phyloP scores from a whole-genome alignment of 148 eudicot genomes.

The Nepenthes mirabilis region DNA sequence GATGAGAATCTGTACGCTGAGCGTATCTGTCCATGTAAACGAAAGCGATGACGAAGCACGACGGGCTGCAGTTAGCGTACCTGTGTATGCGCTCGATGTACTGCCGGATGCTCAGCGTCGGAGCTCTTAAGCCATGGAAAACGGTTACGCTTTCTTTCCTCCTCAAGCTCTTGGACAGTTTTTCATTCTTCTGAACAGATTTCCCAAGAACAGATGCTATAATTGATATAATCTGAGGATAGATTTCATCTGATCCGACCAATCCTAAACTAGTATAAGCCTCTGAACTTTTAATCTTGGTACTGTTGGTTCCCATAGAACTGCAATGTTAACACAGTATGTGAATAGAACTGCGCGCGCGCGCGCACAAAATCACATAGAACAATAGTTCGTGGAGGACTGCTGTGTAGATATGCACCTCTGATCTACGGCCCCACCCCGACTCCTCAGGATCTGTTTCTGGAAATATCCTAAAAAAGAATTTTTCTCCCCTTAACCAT shows the following conservation, averaged over 20 bases:
- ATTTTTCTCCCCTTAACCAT: too few species aligned
- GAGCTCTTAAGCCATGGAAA: conserved; percentile 40
- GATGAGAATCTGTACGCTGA: conserved; percentile 4
- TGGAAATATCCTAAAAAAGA: too few species aligned
- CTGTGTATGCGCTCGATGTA: conserved; percentile 29
- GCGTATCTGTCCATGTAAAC: conserved; percentile 27
- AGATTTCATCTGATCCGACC: conserved; percentile 2
- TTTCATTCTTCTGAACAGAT: conserved; percentile 27
- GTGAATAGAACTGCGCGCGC: too few species aligned
- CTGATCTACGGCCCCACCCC: too few species aligned
- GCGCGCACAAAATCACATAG: too few species aligned
- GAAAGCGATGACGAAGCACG: conserved; percentile 39
- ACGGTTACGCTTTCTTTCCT: conserved; percentile 17
- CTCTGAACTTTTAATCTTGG: conserved; percentile 9
- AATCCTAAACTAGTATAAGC: conserved; percentile 19
- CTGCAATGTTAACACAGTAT: too few species aligned
- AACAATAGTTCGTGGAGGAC: too few species aligned
- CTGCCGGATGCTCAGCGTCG: conserved; percentile 24
- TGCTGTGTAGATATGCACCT: too few species aligned
- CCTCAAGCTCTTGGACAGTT: conserved; percentile 13
- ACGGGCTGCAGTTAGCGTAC: conserved; percentile 41
- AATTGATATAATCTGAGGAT: conserved; percentile 26
- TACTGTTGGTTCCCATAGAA: conserved; percentile 17
- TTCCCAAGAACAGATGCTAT: conserved; percentile 24
- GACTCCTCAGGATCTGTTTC: too few species aligned